These are phyloP conservation scores for Cochlearia excelsa DNA, from an alignment of 345 rosid species.

Conservation along the genomic window DNA sequence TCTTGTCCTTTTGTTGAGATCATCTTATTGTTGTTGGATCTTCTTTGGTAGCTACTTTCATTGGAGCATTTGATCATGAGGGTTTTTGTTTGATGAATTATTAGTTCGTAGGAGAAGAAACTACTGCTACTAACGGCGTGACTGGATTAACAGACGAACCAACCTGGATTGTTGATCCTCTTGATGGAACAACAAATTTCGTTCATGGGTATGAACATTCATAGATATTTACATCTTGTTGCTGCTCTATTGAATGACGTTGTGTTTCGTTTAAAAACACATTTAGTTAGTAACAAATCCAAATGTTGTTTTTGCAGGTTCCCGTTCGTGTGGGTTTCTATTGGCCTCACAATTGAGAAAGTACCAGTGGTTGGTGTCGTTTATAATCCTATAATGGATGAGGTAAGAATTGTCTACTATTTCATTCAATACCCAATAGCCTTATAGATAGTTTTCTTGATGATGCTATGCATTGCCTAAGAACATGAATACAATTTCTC, in stretches of 20 bases:
- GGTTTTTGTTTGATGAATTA: neutral
- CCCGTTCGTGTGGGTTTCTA: conserved; percentile 86
- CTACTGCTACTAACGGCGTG: conserved; percentile 77
- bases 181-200: conserved; percentile 96
- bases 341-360: conserved; percentile 87
- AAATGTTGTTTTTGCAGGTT: conserved; percentile 46
- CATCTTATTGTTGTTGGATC: too few species aligned
- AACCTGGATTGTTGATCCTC: conserved; percentile 99
- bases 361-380: conserved; percentile 87
- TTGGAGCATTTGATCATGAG: conserved; percentile 9
- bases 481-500: too few species aligned
- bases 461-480: too few species aligned
- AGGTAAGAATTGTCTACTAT: conserved; percentile 42
- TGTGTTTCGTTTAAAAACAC: neutral
- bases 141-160: conserved; percentile 87
- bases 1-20: neutral
- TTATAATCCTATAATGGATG: conserved; percentile 86
- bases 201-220: conserved; percentile 99
- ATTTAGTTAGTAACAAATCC: conserved; percentile 3
- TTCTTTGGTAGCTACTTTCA: conserved; percentile 4
- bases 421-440: neutral
- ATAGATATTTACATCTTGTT: too few species aligned
- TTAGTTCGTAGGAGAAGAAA: conserved; percentile 96
- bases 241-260: conserved; percentile 14
- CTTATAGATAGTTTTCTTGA: conserved; percentile 12